Evolutionary conservation across 1,139 yeast species (phyloP).

Genomic region (Groenewaldozyma sp.): DNA sequence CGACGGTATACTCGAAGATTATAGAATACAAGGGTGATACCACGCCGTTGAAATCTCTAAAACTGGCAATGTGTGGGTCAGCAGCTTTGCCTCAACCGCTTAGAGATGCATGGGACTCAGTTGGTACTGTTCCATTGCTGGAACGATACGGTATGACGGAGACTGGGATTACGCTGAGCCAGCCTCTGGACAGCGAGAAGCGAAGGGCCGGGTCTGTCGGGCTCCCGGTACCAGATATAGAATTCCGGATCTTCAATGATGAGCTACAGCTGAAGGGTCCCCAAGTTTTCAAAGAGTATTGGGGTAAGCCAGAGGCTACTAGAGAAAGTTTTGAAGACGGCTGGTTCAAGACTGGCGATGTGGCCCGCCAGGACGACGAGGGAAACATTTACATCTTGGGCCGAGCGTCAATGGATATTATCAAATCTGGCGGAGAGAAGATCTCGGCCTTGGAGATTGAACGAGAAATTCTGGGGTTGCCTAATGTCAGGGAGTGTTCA

Average conservation of each 20-base stretch:
- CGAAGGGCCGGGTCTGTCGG: constrained; percentile 30
- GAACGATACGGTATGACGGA: constrained; percentile 34
- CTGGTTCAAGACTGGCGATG: constrained; percentile 34
- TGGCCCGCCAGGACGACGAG: constrained; percentile 25
- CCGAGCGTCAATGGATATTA: constrained; percentile 32
- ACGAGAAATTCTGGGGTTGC: constrained; percentile 28
- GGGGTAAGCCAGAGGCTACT: constrained; percentile 29
- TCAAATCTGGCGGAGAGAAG: constrained; percentile 32
- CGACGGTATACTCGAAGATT: constrained; percentile 30
- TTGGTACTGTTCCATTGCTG: constrained; percentile 26
- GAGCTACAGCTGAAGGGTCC: constrained; percentile 30
- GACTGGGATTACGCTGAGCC: constrained; percentile 31
- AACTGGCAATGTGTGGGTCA: constrained; percentile 32
- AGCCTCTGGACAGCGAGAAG: constrained; percentile 22
- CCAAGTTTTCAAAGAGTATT: constrained; percentile 28
- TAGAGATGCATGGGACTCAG: constrained; percentile 26
- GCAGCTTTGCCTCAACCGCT: constrained; percentile 32
- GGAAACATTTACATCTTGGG: constrained; percentile 29
- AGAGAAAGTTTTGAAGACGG: constrained; percentile 24
- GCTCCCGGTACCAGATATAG: constrained; percentile 28
- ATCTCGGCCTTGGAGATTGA: constrained; percentile 32
- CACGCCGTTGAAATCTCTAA: constrained; percentile 18
- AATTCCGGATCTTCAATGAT: constrained; percentile 27
- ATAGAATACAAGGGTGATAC: too few species aligned
- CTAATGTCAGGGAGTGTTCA: constrained; percentile 26